Evolutionary conservation across 1,284 basidiomycete genomes (phyloP), one percentile per base, ranked within the genome.

Genomic region (Singerocomus inundabilis): DNA sequence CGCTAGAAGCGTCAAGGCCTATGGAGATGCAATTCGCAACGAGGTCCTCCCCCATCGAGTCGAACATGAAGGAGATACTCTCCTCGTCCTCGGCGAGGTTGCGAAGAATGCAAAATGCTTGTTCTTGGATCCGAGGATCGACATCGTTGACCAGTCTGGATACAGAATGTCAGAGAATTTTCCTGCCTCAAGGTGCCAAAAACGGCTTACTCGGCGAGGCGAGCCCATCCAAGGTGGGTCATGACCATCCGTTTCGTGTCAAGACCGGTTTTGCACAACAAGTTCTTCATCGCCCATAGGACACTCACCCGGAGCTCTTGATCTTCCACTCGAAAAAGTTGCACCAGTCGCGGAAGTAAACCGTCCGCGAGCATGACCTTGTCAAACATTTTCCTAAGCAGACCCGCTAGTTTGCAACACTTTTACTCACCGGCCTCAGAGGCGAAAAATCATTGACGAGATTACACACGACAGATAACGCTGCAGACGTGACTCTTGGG

Each of bases 391-490:
- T 8, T 26, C 25, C 37, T 48, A 10, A 52, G 41, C 10, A 18
- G 2, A 30, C 1, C 9, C 16, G 25, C 6, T 18, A 24, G 7
- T 9, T 35, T 16, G 21, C 25, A 26, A 28, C 1, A 24, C 5
- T 10, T 16, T 21, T 5, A 74, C 84, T 60, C 55, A 89, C 88
- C 48, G 74, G 68, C 52, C 84, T 76, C 57, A 95, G 66, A 6
- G 93, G 93, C 13, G 91, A 93, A 65, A 91, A 93, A 51, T 94
- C 89, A 48, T 84, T 85, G 4, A 95, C 79, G 28, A 95, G 74
- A 64, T 96, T 97, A 64, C 89, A 92, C 4, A 95, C 77, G 1
- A 85, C 85, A 1, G 82, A 78, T 1, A 90, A 72, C 0, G 91
- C 89, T 1, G 88, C 88, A 32, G 78, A 78, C 41, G 84, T 77